These are phyloP conservation scores for Rosa chinensis DNA, from an alignment of 306 rosid genomes.

Conservation along the genomic window DNA sequence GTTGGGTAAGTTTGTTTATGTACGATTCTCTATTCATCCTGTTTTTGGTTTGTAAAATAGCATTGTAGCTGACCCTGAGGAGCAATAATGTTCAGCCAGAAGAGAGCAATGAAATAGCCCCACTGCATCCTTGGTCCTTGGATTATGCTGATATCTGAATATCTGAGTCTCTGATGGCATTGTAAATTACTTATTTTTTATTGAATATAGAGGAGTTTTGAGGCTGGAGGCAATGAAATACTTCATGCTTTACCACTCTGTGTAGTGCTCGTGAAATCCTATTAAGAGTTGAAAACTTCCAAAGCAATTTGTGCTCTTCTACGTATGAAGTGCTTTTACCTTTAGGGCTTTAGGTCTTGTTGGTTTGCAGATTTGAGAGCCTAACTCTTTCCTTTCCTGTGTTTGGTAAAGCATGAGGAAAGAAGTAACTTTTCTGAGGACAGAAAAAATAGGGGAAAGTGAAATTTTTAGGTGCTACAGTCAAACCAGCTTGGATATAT, in stretches of 20 bases:
- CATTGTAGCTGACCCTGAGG: background rate
- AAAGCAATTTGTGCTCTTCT: background rate
- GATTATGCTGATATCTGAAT: slow-evolving; percentile 1
- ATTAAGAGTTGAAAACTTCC: background rate
- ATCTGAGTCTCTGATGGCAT: background rate
- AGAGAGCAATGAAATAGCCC: background rate
- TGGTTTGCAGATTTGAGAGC: too few relatives aligned
- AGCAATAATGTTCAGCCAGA: background rate
- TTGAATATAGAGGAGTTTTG: background rate
- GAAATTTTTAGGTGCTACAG: too few relatives aligned
- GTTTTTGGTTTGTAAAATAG: background rate
- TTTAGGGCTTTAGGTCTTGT: too few relatives aligned
- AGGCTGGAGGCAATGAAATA: background rate
- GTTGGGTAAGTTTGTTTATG: background rate
- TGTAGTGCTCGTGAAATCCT: background rate
- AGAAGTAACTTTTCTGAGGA: too few relatives aligned
- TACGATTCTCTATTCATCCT: background rate
- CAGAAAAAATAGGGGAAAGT: too few relatives aligned
- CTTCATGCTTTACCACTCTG: background rate
- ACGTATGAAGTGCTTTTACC: background rate
- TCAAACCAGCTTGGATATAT: too few relatives aligned
- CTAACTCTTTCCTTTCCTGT: too few relatives aligned
- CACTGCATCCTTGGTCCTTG: background rate
- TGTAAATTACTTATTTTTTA: background rate
- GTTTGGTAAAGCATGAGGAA: too few relatives aligned